phyloP scores from a whole-genome alignment of 331 rosid genomes.

The Arachis monticola region DNA sequence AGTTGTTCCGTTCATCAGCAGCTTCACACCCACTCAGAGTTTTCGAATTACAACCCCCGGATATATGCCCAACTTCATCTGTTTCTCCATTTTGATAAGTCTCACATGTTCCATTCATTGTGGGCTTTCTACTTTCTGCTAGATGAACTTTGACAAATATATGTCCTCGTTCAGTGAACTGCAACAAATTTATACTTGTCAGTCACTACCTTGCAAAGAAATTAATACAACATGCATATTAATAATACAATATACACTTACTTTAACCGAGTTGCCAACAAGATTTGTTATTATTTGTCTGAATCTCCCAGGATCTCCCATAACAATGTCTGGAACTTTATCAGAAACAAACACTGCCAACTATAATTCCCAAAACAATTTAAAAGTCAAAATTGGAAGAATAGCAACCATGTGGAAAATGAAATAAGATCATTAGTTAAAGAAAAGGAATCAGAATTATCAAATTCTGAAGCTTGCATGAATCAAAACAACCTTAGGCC shows the following conservation, averaged over 20 bases:
- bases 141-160: slow-evolving; percentile 88
- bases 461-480: neutral
- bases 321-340: slow-evolving; percentile 85
- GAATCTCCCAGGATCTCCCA: slow-evolving; percentile 98
- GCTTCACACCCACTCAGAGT: slow-evolving; percentile 90
- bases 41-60: slow-evolving; percentile 59
- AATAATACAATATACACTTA: slow-evolving; percentile 37
- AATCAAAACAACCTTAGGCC: slow-evolving; percentile 14
- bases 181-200: slow-evolving; percentile 43
- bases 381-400: too few relatives aligned
- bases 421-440: slow-evolving; percentile 31
- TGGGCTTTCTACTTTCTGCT: slow-evolving; percentile 55
- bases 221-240: neutral
- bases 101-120: slow-evolving; percentile 57
- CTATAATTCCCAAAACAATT: slow-evolving; percentile 58
- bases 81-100: slow-evolving; percentile 58
- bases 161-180: slow-evolving; percentile 98
- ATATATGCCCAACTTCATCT: slow-evolving; percentile 52
- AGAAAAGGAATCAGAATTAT: slow-evolving; percentile 19
- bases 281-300: slow-evolving; percentile 95
- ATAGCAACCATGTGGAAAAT: neutral
- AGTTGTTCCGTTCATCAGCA: slow-evolving; percentile 84
- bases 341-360: slow-evolving; percentile 96
- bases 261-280: slow-evolving; percentile 97
- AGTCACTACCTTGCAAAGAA: slow-evolving; percentile 6